A percentile compares a stretch with the other conserved stretches of the same genome.
Evolutionary conservation across 805 yeast genomes (phyloP).

Genomic region (Candida coquimbonensis): DNA sequence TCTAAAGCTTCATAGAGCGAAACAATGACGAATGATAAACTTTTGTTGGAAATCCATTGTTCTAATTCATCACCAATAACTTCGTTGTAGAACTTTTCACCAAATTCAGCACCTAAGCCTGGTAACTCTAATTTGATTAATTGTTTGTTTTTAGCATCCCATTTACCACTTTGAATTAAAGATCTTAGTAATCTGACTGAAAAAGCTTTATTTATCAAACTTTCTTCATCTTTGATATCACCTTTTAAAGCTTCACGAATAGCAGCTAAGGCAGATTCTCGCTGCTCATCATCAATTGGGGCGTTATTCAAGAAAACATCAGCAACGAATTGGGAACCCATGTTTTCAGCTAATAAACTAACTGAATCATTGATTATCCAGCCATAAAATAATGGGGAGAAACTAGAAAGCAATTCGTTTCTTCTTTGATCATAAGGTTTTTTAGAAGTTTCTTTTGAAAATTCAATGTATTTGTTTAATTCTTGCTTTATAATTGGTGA

Average conservation of each 20-base stretch:
- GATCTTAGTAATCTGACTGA: constrained; percentile 68
- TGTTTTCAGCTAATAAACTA: constrained; percentile 53
- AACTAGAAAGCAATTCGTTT: constrained; percentile 54
- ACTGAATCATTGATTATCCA: constrained; percentile 44
- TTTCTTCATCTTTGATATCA: constrained; percentile 56
- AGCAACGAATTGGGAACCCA: constrained; percentile 77
- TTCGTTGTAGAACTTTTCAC: constrained; percentile 43
- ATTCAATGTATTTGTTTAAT: constrained; percentile 49
- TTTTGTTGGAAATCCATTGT: constrained; percentile 62
- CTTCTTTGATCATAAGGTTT: constrained; percentile 78
- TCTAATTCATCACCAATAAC: constrained; percentile 48
- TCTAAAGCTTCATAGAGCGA: constrained; percentile 66
- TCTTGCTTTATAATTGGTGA: constrained; percentile 62
- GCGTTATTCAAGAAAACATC: constrained; percentile 63
- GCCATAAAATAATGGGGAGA: constrained; percentile 59
- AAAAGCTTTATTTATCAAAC: constrained; percentile 65
- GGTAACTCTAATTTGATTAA: constrained; percentile 37
- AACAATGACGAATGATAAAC: constrained; percentile 76
- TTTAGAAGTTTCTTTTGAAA: constrained; percentile 68
- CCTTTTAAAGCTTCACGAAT: constrained; percentile 57
- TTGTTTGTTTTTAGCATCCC: constrained; percentile 58
- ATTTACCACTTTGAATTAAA: constrained; percentile 79
- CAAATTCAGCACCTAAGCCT: constrained; percentile 55
- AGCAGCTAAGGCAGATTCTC: constrained; percentile 44
- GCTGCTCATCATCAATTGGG: constrained; percentile 31